Conservation (phyloP, 176 grass and related monocot species). For the Cenchrus fungigraminus region DNA sequence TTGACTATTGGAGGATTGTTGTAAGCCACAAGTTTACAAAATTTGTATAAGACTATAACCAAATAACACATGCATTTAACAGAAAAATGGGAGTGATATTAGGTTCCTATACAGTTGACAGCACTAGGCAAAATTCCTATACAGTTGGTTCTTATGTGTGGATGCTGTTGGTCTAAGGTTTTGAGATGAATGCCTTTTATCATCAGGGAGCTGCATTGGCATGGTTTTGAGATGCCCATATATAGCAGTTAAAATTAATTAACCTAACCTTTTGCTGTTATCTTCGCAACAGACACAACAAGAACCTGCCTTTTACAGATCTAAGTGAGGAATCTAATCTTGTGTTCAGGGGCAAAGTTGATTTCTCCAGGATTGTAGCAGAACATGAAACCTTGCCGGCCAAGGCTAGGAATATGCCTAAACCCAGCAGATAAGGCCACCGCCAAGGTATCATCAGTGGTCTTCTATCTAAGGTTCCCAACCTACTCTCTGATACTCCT, state of each 20-base stretch:
- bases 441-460: neutral
- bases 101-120: neutral
- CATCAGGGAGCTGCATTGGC: neutral
- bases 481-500: neutral
- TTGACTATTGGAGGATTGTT: neutral
- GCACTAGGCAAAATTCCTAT: neutral
- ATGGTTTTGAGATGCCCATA: too few relatives aligned
- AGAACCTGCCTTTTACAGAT: neutral
- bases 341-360: neutral
- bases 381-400: constrained; percentile 26
- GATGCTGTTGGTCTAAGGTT: neutral
- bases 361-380: constrained; percentile 1
- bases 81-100: constrained; percentile 2
- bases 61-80: neutral
- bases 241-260: too few relatives aligned
- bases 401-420: constrained; percentile 35
- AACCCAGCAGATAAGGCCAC: neutral
- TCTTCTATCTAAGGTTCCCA: too few relatives aligned
- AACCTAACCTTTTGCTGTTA: neutral
- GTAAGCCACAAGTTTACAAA: neutral
- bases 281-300: neutral
- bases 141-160: neutral
- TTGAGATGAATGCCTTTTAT: neutral
- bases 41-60: neutral
- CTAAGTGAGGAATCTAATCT: neutral